Evolutionary conservation across 352 stramenopile genomes (phyloP).

Genomic region (Phytophthora uliginosa): DNA sequence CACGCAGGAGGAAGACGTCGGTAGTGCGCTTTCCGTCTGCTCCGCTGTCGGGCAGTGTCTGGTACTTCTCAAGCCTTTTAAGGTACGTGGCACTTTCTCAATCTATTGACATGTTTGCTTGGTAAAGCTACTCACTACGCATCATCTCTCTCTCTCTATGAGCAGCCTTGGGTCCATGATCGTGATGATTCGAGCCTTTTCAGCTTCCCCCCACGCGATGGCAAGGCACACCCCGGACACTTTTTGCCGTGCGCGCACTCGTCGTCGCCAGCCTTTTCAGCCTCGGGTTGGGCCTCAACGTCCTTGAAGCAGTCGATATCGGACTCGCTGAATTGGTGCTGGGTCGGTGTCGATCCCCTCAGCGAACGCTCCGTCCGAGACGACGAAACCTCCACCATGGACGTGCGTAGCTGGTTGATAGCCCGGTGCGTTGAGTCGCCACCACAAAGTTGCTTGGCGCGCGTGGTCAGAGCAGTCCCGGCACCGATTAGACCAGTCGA

Average conservation of each 20-base stretch:
- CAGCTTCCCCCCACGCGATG: neutral
- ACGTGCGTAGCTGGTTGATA: conserved; percentile 31
- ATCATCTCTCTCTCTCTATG: neutral
- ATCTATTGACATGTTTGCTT: conserved; percentile 17
- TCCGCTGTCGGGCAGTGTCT: too few relatives aligned
- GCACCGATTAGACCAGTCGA: conserved; percentile 30
- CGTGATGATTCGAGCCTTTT: conserved; percentile 18
- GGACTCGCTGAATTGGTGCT: conserved; percentile 25
- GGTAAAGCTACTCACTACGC: neutral
- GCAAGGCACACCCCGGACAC: neutral
- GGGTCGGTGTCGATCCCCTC: neutral
- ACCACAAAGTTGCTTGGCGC: conserved; percentile 28
- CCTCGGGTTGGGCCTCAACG: conserved; percentile 11
- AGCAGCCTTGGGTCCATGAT: conserved; percentile 14
- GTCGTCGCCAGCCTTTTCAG: conserved; percentile 12
- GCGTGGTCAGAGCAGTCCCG: conserved; percentile 17
- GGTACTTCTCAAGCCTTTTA: too few relatives aligned
- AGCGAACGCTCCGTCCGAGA: conserved; percentile 1
- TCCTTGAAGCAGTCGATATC: conserved; percentile 17
- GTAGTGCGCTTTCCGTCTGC: too few relatives aligned
- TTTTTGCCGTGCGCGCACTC: conserved; percentile 7
- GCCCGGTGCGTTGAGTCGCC: conserved; percentile 29
- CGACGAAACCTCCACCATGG: conserved; percentile 23
- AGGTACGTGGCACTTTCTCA: neutral
- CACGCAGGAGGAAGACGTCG: too few relatives aligned